Conservation (phyloP, 768 basidiomycete genomes). For the Trametes cinnabarina region DNA sequence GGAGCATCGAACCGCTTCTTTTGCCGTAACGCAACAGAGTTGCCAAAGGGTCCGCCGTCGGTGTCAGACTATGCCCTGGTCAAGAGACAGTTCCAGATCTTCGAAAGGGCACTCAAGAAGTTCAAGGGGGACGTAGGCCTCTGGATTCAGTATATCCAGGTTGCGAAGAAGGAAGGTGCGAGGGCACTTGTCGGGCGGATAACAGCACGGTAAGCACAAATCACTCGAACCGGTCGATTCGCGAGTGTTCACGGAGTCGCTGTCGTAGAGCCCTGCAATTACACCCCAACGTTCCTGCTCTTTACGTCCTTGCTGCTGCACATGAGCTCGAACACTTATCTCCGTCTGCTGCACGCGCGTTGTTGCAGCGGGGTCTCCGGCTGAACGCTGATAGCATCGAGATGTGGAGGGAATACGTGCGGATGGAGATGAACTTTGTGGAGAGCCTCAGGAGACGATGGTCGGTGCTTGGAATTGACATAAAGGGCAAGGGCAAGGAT, state of each 20-base stretch:
- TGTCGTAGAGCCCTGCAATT: constrained; percentile 75
- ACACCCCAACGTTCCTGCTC: constrained; percentile 71
- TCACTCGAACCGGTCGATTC: background rate
- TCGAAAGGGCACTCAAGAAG: constrained; percentile 83
- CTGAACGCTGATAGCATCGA: constrained; percentile 68
- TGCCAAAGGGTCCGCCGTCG: constrained; percentile 48
- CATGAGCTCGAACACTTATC: constrained; percentile 77
- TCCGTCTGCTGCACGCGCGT: constrained; percentile 74
- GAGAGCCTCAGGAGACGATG: constrained; percentile 78
- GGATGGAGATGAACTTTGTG: constrained; percentile 85
- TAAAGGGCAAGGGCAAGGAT: constrained; percentile 17
- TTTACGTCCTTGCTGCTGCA: constrained; percentile 83
- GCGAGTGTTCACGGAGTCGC: background rate
- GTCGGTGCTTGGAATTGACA: constrained; percentile 69
- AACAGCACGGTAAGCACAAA: constrained; percentile 63
- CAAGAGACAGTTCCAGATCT: constrained; percentile 82
- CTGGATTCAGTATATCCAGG: constrained; percentile 87
- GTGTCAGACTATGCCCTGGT: constrained; percentile 85
- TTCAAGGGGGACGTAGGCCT: constrained; percentile 86
- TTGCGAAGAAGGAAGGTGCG: constrained; percentile 80
- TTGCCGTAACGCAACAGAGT: constrained; percentile 26
- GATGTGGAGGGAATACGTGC: constrained; percentile 88
- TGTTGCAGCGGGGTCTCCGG: constrained; percentile 84
- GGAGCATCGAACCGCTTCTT: background rate
- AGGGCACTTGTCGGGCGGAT: constrained; percentile 77